Evolutionary conservation across 306 rosid species (phyloP), one percentile per base, ranked within the genome.

Genomic region (Lupinus albus): DNA sequence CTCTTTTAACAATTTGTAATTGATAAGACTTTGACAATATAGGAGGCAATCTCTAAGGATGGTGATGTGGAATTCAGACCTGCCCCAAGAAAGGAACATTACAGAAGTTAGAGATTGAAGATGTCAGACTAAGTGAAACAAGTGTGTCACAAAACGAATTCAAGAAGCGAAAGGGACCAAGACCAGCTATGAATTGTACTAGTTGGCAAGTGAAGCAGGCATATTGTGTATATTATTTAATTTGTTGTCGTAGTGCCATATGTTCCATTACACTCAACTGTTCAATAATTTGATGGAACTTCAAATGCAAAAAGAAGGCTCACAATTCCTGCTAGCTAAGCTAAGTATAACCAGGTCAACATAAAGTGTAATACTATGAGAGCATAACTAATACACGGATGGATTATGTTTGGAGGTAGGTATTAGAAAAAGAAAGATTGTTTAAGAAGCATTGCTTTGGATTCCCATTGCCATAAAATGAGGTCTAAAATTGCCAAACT

Each of bases 361-460:
- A 71, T 75, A 82, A 82, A 80, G 85, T 45, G 74, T 20, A 56
- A 55, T 44, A 48, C 67, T 51, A 41, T 57, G 78, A 49, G 78
- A 63, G 45, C 70, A 41, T 47, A 61, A 64, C 63, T 46, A 70
- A 67, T 78, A 58, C 68, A 33, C 72, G 73, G 81, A 80, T 81
- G 76, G 74, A 84, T 82, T 84, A 64, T 42, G 74, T 73, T 71
- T 70, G 71, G 82, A 74, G 89, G 78, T 80, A 85, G 88, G 95
- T 64, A 89, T 77, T 32, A 75, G 70, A 33, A 67, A 64, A 56
- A 76, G 65, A 33, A 62, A 39, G 64, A 79, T 66, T 81, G 75
- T 25, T 70, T 78, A 78, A 69, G 75, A 80, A 75, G 78, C 70
- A 75, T 70, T 21, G 30, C 76, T 85, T 79, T 10, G 70, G 84